Base-by-base conservation (phyloP, 2,329 filamentous ascomycete species). In the Neocucurbitaria cava region DNA sequence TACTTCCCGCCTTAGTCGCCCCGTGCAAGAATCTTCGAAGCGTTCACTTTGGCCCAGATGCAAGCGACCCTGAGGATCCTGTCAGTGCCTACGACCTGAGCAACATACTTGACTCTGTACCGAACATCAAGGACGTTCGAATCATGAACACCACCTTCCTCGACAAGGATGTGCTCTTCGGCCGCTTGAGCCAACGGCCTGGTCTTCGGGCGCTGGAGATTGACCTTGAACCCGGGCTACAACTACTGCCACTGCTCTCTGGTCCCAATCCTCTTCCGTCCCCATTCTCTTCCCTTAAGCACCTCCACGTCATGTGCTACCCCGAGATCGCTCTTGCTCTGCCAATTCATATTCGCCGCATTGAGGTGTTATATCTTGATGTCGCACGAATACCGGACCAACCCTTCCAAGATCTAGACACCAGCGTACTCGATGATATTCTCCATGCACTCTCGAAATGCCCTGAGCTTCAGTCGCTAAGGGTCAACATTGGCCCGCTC, bases 251-350 rank as follows among this genome's bases (percentile, higher is more conserved):
- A 13, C 50, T 59, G 8, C 58, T 74, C 10, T 46, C 56, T 20
- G 62, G 61, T 2, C 62, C 61, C 5, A 45, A 48, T 41, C 54
- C 58, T 5, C 36, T 64, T 1, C 23, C 62, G 3, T 45, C 53
- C 17, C 58, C 63, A 2, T 71, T 75, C 42, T 35, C 55, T 13
- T 61, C 60, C 3, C 49, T 75, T 8, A 65, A 55, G 20, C 57
- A 62, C 2, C 49, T 72, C 17, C 59, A 61, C 7, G 58, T 73
- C 21, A 70, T 70, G 54, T 72, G 69, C 40, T 73, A 73, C 33
- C 71, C 71, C 1, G 71, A 74, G 24, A 58, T 73, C 21, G 69
- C 68, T 5, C 53, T 69, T 8, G 63, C 69, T 3, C 59, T 75
- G 2, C 60, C 65, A 10, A 23, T 39, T 0, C 69, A 72, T 39